A percentile compares a stretch with the other conserved stretches of the same genome.
Evolutionary conservation across 1,284 basidiomycete genomes (phyloP).

Genomic region (Cutaneotrichosporon cyanovorans): DNA sequence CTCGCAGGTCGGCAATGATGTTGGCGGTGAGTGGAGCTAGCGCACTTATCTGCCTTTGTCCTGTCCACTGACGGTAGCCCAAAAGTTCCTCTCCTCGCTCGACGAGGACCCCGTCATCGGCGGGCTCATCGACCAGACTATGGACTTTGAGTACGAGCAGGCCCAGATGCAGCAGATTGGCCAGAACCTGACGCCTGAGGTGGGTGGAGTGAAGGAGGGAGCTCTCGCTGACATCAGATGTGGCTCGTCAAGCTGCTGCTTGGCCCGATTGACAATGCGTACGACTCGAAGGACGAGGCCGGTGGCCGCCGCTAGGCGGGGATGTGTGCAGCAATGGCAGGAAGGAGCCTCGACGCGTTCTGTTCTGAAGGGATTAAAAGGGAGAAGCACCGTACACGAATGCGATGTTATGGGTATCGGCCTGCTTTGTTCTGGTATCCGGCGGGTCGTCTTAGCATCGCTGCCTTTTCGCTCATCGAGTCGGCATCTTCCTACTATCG

Average conservation of each 20-base stretch:
- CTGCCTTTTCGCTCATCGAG: too few relatives aligned
- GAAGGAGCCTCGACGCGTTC: too few relatives aligned
- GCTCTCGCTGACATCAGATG: constrained; percentile 19
- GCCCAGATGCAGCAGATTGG: constrained; percentile 23
- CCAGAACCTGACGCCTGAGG: constrained; percentile 23
- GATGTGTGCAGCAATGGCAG: too few relatives aligned
- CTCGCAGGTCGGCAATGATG: constrained; percentile 18
- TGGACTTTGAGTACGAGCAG: constrained; percentile 17
- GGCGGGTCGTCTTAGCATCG: too few relatives aligned
- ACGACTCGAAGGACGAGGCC: constrained; percentile 35
- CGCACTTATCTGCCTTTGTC: too few relatives aligned
- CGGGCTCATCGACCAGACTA: constrained; percentile 16
- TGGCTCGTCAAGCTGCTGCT: constrained; percentile 43
- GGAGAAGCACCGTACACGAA: too few relatives aligned
- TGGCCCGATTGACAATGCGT: constrained; percentile 35
- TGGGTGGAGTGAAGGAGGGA: not conserved
- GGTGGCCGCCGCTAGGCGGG: not conserved
- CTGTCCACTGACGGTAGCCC: constrained; percentile 17
- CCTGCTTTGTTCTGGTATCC: too few relatives aligned
- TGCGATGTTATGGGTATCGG: too few relatives aligned
- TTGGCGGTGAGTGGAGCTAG: constrained; percentile 29
- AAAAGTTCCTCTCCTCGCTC: constrained; percentile 16
- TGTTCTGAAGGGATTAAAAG: too few relatives aligned
- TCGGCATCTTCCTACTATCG: too few relatives aligned
- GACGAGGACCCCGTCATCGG: constrained; percentile 17